These are phyloP conservation scores for Quercus alba DNA, from an alignment of 306 rosid species.

Conservation along the genomic window DNA sequence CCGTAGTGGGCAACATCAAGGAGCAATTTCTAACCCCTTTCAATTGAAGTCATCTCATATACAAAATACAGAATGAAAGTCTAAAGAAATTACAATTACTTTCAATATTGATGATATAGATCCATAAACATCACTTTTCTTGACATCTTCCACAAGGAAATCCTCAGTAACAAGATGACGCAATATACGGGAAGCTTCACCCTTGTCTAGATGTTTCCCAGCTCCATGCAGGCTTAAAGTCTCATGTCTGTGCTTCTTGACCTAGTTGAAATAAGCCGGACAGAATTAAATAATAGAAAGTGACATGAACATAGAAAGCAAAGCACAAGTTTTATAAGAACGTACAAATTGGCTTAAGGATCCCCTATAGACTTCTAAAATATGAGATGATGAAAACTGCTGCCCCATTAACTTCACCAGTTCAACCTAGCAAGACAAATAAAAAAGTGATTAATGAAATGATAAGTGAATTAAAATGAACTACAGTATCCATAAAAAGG, in stretches of 20 bases:
- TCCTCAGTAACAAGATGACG: constrained; percentile 82
- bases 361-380: constrained; percentile 89
- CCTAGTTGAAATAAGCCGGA: constrained; percentile 42
- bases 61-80: not conserved
- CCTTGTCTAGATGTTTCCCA: constrained; percentile 82
- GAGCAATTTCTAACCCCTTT: constrained; percentile 9
- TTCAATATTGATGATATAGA: constrained; percentile 83
- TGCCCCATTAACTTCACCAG: constrained; percentile 73
- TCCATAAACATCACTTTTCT: constrained; percentile 89
- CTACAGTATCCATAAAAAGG: constrained; percentile 12
- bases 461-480: constrained; percentile 1
- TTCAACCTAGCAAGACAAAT: constrained; percentile 60
- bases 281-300: constrained; percentile 17
- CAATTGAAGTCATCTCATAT: constrained; percentile 2
- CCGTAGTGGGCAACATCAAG: not conserved
- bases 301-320: constrained; percentile 11
- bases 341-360: constrained; percentile 87
- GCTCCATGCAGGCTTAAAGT: constrained; percentile 71
- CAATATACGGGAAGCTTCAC: constrained; percentile 91
- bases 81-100: constrained; percentile 40
- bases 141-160: constrained; percentile 81
- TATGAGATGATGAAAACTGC: constrained; percentile 82
- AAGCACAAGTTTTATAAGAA: constrained; percentile 13
- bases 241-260: constrained; percentile 83
- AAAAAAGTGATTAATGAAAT: constrained; percentile 21